Base-by-base conservation (phyloP, 225 moss, liverwort and hornwort species). In the Thuidium tamariscinum region DNA sequence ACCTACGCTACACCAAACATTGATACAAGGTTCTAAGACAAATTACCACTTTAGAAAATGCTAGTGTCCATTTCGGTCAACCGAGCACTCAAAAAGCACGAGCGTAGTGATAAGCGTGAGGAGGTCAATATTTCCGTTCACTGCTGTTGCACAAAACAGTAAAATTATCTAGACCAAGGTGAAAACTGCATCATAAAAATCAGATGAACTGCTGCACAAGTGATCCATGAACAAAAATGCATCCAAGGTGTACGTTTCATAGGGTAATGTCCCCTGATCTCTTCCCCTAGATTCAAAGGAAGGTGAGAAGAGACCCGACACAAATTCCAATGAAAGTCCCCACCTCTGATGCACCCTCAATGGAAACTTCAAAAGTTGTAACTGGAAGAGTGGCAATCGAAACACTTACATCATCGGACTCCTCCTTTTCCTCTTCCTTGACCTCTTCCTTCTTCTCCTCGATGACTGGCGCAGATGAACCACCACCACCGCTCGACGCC, bases 391-490 rank as follows among this genome's bases (percentile, higher is more conserved):
- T 11, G 30, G 19, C 48, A 73, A 73, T 73, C 56, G 27, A 66
- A 52, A 54, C n/a, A 90, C 94, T 92, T 79, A 94, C 96, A 64
- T 96, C 96, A 66, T 96, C 95, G 3, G 93, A 94, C 89, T 96
- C 96, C 57, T 96, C 96, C 92, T 94, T 94, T 1, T 86, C 80
- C 51, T 95, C 96, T 71, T 93, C 94, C 81, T 90, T 93, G 20
- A 62, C 81, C 44, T 84, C 91, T 42, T 92, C 90, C 81, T 90
- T 84, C 76, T 90, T 87, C 90, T 87, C 90, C 75, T 84, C 87
- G 19, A 74, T 89, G 20, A 88, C 90, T n/a, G 91, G 91, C 29
- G 83, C 93, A 55, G 91, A 88, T 6, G 49, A 10, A 22, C 88
- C 95, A 23, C 73, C 88, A 44, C 81, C 87, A 26, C 82, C 90